Conservation (phyloP, 2,329 filamentous ascomycete genomes). For the Fusarium newnesense region DNA sequence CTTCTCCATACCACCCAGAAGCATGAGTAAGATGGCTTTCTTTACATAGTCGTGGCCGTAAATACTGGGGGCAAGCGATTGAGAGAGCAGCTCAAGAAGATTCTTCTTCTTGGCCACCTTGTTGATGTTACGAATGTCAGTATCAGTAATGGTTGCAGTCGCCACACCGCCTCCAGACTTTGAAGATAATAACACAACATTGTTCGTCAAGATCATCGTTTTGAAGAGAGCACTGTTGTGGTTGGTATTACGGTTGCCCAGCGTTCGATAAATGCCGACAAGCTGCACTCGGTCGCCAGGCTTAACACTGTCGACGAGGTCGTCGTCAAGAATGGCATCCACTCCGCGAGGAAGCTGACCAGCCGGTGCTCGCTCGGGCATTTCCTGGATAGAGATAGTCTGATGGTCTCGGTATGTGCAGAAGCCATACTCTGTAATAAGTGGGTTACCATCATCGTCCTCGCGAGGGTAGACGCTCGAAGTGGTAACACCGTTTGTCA, state of each 20-base stretch:
- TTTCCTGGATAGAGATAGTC: slow-evolving; percentile 98
- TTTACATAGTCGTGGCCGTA: slow-evolving; percentile 98
- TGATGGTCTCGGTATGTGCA: slow-evolving; percentile 97
- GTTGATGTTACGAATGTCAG: slow-evolving; percentile 98
- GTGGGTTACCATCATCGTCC: slow-evolving; percentile 90
- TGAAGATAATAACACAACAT: slow-evolving; percentile 91
- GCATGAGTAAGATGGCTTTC: slow-evolving; percentile 94
- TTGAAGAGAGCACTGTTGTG: slow-evolving; percentile 94
- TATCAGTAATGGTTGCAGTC: slow-evolving; percentile 91
- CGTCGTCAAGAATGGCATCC: slow-evolving; percentile 96
- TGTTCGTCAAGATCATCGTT: slow-evolving; percentile 92
- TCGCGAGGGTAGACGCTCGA: slow-evolving; percentile 94
- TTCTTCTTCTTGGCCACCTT: slow-evolving; percentile 95
- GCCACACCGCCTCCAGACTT: slow-evolving; percentile 96
- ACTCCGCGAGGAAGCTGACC: slow-evolving; percentile 95
- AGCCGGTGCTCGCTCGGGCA: slow-evolving; percentile 95
- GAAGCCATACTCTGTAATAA: slow-evolving; percentile 95
- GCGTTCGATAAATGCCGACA: slow-evolving; percentile 93
- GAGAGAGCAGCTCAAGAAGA: slow-evolving; percentile 90
- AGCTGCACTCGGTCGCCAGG: slow-evolving; percentile 96
- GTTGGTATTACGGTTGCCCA: slow-evolving; percentile 93
- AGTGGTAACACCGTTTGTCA: slow-evolving; percentile 90
- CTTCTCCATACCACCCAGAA: slow-evolving; percentile 96
- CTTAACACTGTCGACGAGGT: slow-evolving; percentile 93
- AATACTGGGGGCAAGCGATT: slow-evolving; percentile 95